phyloP scores from a whole-genome alignment of 257 asterid genomes.

The Solanum paucissectum region DNA sequence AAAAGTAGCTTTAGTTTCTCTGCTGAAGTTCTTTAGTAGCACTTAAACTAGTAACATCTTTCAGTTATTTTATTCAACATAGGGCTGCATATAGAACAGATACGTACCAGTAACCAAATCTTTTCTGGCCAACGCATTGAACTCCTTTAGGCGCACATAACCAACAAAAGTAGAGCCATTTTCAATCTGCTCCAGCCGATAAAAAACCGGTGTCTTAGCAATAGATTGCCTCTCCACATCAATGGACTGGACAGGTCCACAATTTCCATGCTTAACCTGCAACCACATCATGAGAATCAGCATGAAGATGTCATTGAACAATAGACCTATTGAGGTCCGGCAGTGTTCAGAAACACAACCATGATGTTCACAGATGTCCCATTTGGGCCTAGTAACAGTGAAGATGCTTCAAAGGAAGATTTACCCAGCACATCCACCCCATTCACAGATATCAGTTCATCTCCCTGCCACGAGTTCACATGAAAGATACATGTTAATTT shows the following conservation, averaged over 20 bases:
- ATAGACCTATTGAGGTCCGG: slow-evolving; percentile 35
- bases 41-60: not conserved
- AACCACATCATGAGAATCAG: slow-evolving; percentile 13
- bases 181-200: slow-evolving; percentile 67
- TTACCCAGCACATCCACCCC: slow-evolving; percentile 81
- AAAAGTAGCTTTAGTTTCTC: not conserved
- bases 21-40: not conserved
- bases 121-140: slow-evolving; percentile 95
- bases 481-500: not conserved
- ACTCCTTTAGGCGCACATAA: slow-evolving; percentile 92
- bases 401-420: slow-evolving; percentile 89
- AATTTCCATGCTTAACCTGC: slow-evolving; percentile 91
- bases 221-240: slow-evolving; percentile 78
- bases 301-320: slow-evolving; percentile 19
- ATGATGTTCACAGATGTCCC: slow-evolving; percentile 74
- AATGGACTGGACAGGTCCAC: slow-evolving; percentile 79
- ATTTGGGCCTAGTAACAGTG: slow-evolving; percentile 80
- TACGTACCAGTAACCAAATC: slow-evolving; percentile 78
- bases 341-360: slow-evolving; percentile 22
- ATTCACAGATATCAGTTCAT: slow-evolving; percentile 69
- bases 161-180: slow-evolving; percentile 57
- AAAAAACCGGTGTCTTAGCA: slow-evolving; percentile 89
- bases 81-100: not conserved
- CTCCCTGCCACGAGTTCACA: slow-evolving; percentile 50
- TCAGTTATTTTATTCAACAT: not conserved